A percentile compares a stretch with the other conserved stretches of the same genome.
phyloP scores from a whole-genome alignment of 2,329 filamentous ascomycete genomes.

The Paecilomyces niveus region DNA sequence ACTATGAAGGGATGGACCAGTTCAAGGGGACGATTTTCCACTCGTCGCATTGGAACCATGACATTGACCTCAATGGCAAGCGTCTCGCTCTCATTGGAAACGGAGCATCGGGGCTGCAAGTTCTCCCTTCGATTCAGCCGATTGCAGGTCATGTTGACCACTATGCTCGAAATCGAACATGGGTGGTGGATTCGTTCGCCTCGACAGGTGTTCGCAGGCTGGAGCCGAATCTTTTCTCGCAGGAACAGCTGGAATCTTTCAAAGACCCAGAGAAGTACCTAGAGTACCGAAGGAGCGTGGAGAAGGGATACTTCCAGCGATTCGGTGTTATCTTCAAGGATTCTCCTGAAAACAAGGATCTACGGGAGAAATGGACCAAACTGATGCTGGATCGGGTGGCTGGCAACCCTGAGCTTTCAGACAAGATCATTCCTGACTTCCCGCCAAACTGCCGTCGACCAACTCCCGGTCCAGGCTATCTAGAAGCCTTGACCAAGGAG shows the following conservation, averaged over 20 bases:
- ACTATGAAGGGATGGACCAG: conserved; percentile 51
- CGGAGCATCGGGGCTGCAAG: conserved; percentile 54
- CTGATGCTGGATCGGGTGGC: conserved; percentile 50
- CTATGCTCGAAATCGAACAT: conserved; percentile 59
- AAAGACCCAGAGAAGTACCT: conserved; percentile 56
- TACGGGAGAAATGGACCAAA: conserved; percentile 42
- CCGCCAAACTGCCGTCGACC: conserved; percentile 58
- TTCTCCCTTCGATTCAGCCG: conserved; percentile 34
- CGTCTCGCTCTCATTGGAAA: conserved; percentile 56
- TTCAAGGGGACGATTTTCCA: conserved; percentile 53
- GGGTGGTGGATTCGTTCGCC: conserved; percentile 60
- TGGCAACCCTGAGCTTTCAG: conserved; percentile 49
- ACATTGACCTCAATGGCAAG: conserved; percentile 44
- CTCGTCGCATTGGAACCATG: conserved; percentile 53
- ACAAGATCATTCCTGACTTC: conserved; percentile 55
- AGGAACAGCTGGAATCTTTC: conserved; percentile 51
- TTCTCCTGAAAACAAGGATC: conserved; percentile 42
- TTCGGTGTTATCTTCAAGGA: conserved; percentile 50
- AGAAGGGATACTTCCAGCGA: conserved; percentile 56
- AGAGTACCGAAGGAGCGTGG: conserved; percentile 50
- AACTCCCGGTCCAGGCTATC: conserved; percentile 60
- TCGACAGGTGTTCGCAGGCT: conserved; percentile 46
- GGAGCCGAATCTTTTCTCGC: conserved; percentile 48
- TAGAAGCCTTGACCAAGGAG: conserved; percentile 55
- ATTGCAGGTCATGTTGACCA: conserved; percentile 49